Evolutionary conservation across 2,329 filamentous ascomycete genomes (phyloP).

Genomic region (Nigrospora oryzae): DNA sequence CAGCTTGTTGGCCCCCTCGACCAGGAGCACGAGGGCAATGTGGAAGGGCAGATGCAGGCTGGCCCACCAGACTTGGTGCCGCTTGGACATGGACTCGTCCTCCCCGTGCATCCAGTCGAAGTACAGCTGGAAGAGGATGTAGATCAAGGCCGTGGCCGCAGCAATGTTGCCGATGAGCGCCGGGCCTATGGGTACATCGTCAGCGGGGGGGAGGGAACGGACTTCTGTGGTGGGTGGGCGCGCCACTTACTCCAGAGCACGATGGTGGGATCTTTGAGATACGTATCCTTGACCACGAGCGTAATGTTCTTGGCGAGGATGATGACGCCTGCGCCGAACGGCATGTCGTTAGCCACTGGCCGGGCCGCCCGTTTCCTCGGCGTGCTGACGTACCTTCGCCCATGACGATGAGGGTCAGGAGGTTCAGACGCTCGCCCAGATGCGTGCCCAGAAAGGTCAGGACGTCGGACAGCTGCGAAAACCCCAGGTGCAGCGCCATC

Average conservation of each 20-base stretch:
- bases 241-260: conserved; percentile 12
- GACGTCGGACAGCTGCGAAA: conserved; percentile 45
- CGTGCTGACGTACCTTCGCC: conserved; percentile 7
- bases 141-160: conserved; percentile 29
- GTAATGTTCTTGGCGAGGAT: conserved; percentile 45
- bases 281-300: conserved; percentile 33
- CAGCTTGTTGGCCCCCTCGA: conserved; percentile 54
- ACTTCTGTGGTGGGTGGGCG: not conserved
- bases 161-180: conserved; percentile 30
- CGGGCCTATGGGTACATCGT: conserved; percentile 15
- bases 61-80: conserved; percentile 52
- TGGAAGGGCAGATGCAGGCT: conserved; percentile 55
- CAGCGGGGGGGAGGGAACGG: not conserved
- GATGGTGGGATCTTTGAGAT: conserved; percentile 25
- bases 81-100: conserved; percentile 45
- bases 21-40: conserved; percentile 52
- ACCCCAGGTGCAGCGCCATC: conserved; percentile 38
- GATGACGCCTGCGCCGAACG: conserved; percentile 21
- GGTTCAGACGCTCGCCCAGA: conserved; percentile 53
- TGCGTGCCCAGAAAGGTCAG: conserved; percentile 55
- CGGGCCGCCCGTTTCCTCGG: not conserved
- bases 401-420: conserved; percentile 48
- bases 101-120: conserved; percentile 53
- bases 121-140: conserved; percentile 36
- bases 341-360: not conserved